Evolutionary conservation across 2,329 filamentous ascomycete species (phyloP).

Genomic region (Arthroderma sp.): DNA sequence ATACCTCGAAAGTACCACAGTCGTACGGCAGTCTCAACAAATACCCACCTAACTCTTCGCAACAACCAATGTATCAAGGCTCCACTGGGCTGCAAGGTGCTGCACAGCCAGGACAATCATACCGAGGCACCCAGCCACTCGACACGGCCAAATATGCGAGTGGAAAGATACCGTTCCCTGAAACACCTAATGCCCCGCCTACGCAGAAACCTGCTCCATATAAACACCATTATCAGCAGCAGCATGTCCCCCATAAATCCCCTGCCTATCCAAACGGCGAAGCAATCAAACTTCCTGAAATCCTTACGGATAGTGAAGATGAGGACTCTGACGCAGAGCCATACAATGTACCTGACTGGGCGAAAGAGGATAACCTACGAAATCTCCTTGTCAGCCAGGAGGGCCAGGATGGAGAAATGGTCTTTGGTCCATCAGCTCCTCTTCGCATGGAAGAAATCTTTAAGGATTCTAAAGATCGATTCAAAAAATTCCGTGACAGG

Average conservation of each 20-base stretch:
- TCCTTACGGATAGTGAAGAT: constrained; percentile 86
- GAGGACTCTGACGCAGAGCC: constrained; percentile 54
- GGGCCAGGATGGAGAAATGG: constrained; percentile 57
- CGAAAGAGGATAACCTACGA: constrained; percentile 70
- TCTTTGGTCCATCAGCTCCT: constrained; percentile 80
- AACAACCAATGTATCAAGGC: constrained; percentile 30
- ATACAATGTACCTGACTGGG: constrained; percentile 66
- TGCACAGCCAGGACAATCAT: constrained; percentile 39
- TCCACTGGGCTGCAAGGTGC: constrained; percentile 37
- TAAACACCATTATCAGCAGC: constrained; percentile 33
- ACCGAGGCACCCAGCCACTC: constrained; percentile 53
- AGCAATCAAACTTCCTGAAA: constrained; percentile 82
- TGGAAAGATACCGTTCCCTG: constrained; percentile 78
- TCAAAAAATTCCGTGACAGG: constrained; percentile 76
- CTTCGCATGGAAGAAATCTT: constrained; percentile 97
- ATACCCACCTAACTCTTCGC: constrained; percentile 11
- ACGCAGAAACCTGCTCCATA: constrained; percentile 31
- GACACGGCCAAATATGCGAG: constrained; percentile 82
- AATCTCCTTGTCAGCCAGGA: constrained; percentile 69
- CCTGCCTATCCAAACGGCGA: constrained; percentile 83
- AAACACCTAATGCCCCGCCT: constrained; percentile 45
- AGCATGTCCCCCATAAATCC: constrained; percentile 45
- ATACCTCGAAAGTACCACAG: constrained; percentile 8
- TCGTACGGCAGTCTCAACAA: constrained; percentile 24
- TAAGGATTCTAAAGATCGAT: constrained; percentile 69